These are phyloP conservation scores for Apostasia ramifera DNA, from an alignment of 106 monocot species.

Conservation along the genomic window DNA sequence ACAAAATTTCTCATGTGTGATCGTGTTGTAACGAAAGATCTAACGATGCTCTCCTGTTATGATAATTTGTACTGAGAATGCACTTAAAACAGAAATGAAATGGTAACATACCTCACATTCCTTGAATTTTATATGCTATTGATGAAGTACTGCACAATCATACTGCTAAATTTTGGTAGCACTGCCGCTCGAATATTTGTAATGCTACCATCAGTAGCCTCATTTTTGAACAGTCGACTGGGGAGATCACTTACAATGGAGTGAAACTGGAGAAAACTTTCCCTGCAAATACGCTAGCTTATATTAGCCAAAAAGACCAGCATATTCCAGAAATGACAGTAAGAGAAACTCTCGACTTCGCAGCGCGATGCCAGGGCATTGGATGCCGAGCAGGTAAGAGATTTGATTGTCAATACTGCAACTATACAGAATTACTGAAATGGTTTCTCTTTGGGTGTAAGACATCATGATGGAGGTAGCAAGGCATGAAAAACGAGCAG, in stretches of 20 bases:
- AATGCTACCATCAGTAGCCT: too few relatives aligned
- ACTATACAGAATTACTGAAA: not conserved
- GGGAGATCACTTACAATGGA: constrained; percentile 22
- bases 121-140: too few relatives aligned
- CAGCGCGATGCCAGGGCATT: constrained; percentile 19
- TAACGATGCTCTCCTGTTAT: too few relatives aligned
- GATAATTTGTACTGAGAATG: too few relatives aligned
- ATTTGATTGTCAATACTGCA: not conserved
- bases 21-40: too few relatives aligned
- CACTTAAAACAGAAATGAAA: too few relatives aligned
- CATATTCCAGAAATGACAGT: constrained; percentile 24
- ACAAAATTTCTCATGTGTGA: too few relatives aligned
- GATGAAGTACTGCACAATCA: too few relatives aligned
- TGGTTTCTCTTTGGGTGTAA: not conserved
- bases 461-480: constrained; percentile 12
- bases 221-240: constrained; percentile 3
- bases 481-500: constrained; percentile 9
- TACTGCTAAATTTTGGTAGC: too few relatives aligned
- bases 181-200: too few relatives aligned
- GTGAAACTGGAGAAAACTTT: constrained; percentile 13
- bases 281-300: constrained; percentile 14
- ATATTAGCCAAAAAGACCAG: constrained; percentile 18
- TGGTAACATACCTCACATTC: too few relatives aligned
- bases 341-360: constrained; percentile 21
- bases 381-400: constrained; percentile 20